Conservation (phyloP, 2,329 filamentous ascomycete genomes). For the Curvularia hawaiiensis region DNA sequence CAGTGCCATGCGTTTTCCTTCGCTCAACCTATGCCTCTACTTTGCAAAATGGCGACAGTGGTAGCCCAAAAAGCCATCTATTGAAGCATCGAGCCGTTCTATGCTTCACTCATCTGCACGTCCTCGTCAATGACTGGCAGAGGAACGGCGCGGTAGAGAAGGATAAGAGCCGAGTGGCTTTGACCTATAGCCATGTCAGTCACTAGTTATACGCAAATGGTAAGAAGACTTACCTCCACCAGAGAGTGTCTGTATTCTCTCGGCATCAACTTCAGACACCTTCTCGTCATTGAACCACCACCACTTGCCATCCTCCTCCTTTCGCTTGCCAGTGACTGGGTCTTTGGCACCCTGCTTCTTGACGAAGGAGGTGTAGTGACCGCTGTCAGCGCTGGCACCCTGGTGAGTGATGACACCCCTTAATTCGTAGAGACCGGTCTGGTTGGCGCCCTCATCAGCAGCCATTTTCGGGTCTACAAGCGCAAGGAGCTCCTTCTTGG, state of each 20-base stretch:
- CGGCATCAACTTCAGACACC: constrained; percentile 86
- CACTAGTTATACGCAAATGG: background rate
- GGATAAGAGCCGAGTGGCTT: constrained; percentile 80
- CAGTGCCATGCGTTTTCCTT: constrained; percentile 26
- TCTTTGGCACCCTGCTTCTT: constrained; percentile 84
- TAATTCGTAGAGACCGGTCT: constrained; percentile 93
- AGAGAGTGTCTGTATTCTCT: constrained; percentile 88
- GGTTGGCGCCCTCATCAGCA: constrained; percentile 82
- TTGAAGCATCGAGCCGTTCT: constrained; percentile 1
- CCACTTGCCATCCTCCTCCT: constrained; percentile 91
- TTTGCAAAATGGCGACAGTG: background rate
- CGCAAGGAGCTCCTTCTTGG: constrained; percentile 85
- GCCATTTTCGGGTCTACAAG: constrained; percentile 77
- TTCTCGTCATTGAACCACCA: constrained; percentile 99
- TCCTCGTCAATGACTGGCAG: constrained; percentile 64
- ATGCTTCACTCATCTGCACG: constrained; percentile 38
- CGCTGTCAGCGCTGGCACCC: constrained; percentile 93
- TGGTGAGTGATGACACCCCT: constrained; percentile 95
- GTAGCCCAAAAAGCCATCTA: background rate
- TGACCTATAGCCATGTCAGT: constrained; percentile 56
- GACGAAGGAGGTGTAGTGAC: constrained; percentile 97
- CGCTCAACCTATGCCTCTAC: constrained; percentile 7
- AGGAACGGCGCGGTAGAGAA: constrained; percentile 77
- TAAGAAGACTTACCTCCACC: constrained; percentile 71
- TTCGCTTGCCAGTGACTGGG: constrained; percentile 74